Evolutionary conservation across 768 basidiomycete species (phyloP).

Genomic region (Pholiota molesta): DNA sequence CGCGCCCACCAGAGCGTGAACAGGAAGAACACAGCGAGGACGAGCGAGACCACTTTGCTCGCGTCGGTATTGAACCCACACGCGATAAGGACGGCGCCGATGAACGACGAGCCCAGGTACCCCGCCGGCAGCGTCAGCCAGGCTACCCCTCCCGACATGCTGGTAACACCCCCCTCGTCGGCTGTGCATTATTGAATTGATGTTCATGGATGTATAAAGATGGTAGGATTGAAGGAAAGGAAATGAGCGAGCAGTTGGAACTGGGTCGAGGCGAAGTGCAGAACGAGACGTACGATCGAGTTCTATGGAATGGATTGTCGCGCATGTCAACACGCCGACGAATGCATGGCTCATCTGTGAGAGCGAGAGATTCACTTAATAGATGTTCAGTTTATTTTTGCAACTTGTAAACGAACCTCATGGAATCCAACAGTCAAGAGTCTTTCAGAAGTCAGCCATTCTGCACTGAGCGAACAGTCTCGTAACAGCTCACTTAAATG

Average conservation of each 20-base stretch:
- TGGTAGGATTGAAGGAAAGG: background rate
- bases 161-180: conserved; percentile 86
- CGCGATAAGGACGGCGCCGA: conserved; percentile 85
- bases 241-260: conserved; percentile 12
- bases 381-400: background rate
- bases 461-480: background rate
- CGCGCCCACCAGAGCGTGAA: conserved; percentile 90
- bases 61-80: conserved; percentile 91
- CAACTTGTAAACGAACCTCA: conserved; percentile 51
- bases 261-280: background rate
- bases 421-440: conserved; percentile 88
- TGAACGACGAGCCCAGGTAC: conserved; percentile 83
- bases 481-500: conserved; percentile 75
- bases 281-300: conserved; percentile 70
- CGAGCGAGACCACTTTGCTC: conserved; percentile 80
- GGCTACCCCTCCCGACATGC: conserved; percentile 84
- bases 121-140: conserved; percentile 83
- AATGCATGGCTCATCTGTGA: conserved; percentile 85
- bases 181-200: conserved; percentile 40
- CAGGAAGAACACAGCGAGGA: conserved; percentile 83
- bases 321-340: conserved; percentile 80
- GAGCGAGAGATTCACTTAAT: conserved; percentile 8
- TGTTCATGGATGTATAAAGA: background rate
- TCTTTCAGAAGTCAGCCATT: conserved; percentile 36
- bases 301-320: conserved; percentile 83